These are phyloP conservation scores for Tetracladium setigerum DNA, from an alignment of 495 filamentous ascomycete genomes.

Conservation along the genomic window DNA sequence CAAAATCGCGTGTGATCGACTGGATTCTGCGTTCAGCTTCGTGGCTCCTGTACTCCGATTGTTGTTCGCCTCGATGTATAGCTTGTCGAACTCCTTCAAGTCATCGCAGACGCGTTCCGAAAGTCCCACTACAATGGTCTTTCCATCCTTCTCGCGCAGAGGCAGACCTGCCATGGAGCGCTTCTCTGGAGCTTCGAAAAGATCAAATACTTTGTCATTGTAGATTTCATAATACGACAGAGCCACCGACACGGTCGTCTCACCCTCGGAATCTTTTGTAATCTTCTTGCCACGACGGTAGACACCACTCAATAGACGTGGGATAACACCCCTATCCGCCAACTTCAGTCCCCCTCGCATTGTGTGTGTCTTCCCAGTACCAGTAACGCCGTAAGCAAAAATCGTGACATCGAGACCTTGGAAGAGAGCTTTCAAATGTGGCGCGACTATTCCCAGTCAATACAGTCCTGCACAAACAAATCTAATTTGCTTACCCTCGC, in stretches of 20 bases:
- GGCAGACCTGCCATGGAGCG: conserved; percentile 78
- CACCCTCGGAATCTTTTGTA: conserved; percentile 71
- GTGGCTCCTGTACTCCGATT: conserved; percentile 89
- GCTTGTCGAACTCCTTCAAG: conserved; percentile 83
- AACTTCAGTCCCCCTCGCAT: conserved; percentile 92
- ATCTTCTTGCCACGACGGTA: conserved; percentile 83
- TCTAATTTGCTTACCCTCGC: conserved; percentile 57
- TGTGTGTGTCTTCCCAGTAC: conserved; percentile 95
- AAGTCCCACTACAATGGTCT: conserved; percentile 87
- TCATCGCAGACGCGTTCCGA: conserved; percentile 78
- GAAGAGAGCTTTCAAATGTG: conserved; percentile 81
- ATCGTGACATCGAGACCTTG: conserved; percentile 89
- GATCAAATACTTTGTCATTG: conserved; percentile 90
- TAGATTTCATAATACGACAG: conserved; percentile 99
- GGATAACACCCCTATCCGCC: conserved; percentile 86
- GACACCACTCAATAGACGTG: conserved; percentile 76
- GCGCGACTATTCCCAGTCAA: conserved; percentile 33
- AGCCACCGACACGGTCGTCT: conserved; percentile 65
- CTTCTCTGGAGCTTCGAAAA: conserved; percentile 88
- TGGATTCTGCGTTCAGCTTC: conserved; percentile 93
- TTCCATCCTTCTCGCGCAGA: conserved; percentile 82
- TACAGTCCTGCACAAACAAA: background rate
- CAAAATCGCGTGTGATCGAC: conserved; percentile 86
- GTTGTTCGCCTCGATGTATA: conserved; percentile 92
- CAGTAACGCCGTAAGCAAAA: conserved; percentile 94